Percentiles rank a stretch among this genome's conserved stretches.
phyloP scores from a whole-genome alignment of 768 basidiomycete genomes.

The Termitomyces sp. region DNA sequence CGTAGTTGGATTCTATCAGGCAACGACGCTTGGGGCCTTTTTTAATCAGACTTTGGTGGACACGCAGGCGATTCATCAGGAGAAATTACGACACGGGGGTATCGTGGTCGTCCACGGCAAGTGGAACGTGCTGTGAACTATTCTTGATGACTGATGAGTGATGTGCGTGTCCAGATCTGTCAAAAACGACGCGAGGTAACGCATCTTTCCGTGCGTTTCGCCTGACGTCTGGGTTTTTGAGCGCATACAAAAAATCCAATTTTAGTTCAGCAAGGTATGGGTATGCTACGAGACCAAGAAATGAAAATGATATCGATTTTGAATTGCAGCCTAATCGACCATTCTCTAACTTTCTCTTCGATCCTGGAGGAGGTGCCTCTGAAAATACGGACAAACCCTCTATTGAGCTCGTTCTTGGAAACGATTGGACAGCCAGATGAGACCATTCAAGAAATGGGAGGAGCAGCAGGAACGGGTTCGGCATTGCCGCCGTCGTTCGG shows the following conservation, averaged over 20 bases:
- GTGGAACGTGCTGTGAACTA: conserved; percentile 9
- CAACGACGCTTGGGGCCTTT: conserved; percentile 79
- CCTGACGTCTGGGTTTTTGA: conserved; percentile 73
- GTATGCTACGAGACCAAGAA: not conserved
- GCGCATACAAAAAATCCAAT: conserved; percentile 75
- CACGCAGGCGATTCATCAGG: conserved; percentile 80
- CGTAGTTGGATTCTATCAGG: conserved; percentile 92
- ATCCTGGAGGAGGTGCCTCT: conserved; percentile 85
- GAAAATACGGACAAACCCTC: conserved; percentile 75
- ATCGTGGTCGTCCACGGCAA: conserved; percentile 80
- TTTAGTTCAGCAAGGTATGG: conserved; percentile 82
- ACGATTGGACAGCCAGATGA: conserved; percentile 47
- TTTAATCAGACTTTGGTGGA: conserved; percentile 78
- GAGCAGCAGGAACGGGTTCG: conserved; percentile 30
- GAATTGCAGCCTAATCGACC: conserved; percentile 59
- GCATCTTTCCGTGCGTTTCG: conserved; percentile 87
- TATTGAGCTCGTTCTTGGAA: conserved; percentile 74
- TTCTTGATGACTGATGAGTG: not conserved
- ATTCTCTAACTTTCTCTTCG: conserved; percentile 78
- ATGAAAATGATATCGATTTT: conserved; percentile 7
- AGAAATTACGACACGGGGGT: conserved; percentile 81
- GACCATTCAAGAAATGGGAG: conserved; percentile 30
- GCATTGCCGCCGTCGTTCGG: conserved; percentile 59
- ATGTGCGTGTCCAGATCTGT: conserved; percentile 48
- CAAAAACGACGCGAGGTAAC: conserved; percentile 75